Evolutionary conservation across 2,329 filamentous ascomycete species (phyloP).

Genomic region (Blumeria hordei): DNA sequence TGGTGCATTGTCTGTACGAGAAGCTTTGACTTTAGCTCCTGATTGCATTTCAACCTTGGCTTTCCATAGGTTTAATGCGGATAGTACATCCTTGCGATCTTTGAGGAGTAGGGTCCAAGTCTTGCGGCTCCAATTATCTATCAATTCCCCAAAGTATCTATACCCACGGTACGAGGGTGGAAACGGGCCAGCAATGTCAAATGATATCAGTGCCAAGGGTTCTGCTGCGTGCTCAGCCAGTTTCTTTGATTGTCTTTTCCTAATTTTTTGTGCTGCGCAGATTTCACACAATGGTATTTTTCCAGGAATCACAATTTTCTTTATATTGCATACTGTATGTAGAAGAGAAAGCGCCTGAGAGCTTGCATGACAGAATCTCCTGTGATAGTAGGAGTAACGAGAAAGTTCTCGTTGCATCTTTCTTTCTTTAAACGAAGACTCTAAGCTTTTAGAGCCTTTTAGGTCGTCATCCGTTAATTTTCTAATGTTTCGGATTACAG

Average conservation of each 20-base stretch:
- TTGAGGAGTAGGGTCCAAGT: background rate
- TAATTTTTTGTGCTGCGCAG: conserved; percentile 1
- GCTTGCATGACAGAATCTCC: background rate
- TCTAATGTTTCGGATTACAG: background rate
- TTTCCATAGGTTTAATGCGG: background rate
- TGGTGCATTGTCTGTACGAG: background rate
- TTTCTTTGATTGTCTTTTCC: conserved; percentile 1
- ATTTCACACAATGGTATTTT: background rate
- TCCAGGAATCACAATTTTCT: conserved; percentile 1
- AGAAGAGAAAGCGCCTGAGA: background rate
- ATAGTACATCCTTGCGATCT: background rate
- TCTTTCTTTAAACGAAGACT: background rate
- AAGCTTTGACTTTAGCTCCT: background rate
- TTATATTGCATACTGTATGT: background rate
- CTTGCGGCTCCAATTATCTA: conserved; percentile 1
- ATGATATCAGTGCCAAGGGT: background rate
- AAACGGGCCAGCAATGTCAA: background rate
- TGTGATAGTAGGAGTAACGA: background rate
- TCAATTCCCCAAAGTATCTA: background rate
- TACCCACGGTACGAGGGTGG: background rate
- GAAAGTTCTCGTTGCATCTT: background rate
- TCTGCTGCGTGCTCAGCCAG: background rate
- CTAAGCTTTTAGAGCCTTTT: background rate
- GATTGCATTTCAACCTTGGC: background rate
- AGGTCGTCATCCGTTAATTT: background rate